Evolutionary conservation across 257 asterid genomes (phyloP).

Genomic region (Rehmannia glutinosa): DNA sequence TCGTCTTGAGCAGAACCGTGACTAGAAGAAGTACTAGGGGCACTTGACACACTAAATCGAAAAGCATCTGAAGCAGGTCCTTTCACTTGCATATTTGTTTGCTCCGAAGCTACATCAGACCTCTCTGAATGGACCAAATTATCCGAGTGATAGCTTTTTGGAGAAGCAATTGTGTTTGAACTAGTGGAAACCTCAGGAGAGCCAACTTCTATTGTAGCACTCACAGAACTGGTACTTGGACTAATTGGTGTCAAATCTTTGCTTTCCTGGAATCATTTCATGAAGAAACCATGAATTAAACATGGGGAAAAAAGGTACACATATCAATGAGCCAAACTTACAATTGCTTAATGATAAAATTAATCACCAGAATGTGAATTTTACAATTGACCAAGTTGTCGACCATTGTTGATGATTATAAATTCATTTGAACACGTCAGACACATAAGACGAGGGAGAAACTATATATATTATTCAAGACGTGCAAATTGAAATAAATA

Average conservation of each 20-base stretch:
- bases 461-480: no score
- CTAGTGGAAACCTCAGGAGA: conserved; percentile 50
- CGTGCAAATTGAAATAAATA: neutral
- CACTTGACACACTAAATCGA: conserved; percentile 73
- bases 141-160: conserved; percentile 34
- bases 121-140: conserved; percentile 35
- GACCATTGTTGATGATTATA: no score
- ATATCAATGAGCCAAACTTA: no score
- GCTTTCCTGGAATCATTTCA: conserved; percentile 36
- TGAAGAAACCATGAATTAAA: neutral
- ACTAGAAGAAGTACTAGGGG: conserved; percentile 77
- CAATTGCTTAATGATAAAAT: no score
- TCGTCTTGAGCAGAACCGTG: conserved; percentile 76
- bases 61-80: conserved; percentile 64
- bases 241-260: conserved; percentile 56
- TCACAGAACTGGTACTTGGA: conserved; percentile 53
- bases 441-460: no score
- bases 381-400: no score
- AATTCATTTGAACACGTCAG: no score
- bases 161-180: conserved; percentile 43
- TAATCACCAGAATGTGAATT: no score
- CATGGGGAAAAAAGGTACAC: no score
- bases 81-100: conserved; percentile 58
- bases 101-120: conserved; percentile 62
- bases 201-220: conserved; percentile 51